Percentiles rank a stretch among this genome's conserved stretches.
These are phyloP conservation scores for Colletotrichum lindemuthianum DNA, from an alignment of 2,329 filamentous ascomycete genomes.

Conservation along the genomic window DNA sequence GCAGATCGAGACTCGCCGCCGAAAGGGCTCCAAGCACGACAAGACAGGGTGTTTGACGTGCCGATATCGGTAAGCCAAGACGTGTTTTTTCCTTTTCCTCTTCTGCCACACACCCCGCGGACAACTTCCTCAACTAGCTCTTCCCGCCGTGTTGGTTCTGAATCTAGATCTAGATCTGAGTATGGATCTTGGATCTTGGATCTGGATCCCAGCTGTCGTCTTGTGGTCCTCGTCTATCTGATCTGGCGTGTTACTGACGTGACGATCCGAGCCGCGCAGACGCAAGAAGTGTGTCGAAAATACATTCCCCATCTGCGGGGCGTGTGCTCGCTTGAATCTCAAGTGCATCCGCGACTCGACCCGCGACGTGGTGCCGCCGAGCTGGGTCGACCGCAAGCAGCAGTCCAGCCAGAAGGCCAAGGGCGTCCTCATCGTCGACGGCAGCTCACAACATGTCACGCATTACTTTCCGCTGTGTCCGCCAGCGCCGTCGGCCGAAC, in stretches of 20 bases:
- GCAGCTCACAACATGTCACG: not conserved
- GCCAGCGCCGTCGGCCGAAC: constrained; percentile 1
- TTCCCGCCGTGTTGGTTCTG: not conserved
- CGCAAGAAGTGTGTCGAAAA: constrained; percentile 37
- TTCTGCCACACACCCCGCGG: not conserved
- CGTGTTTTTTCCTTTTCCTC: not conserved
- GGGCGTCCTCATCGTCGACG: not conserved
- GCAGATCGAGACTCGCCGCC: constrained; percentile 23
- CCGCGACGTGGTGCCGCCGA: constrained; percentile 32
- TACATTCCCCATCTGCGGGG: constrained; percentile 32
- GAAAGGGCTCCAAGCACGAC: constrained; percentile 36
- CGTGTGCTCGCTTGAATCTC: constrained; percentile 34
- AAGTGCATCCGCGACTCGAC: constrained; percentile 30
- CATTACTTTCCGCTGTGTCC: constrained; percentile 4
- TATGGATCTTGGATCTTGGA: too few species aligned
- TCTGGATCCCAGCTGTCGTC: too few species aligned
- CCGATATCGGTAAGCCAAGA: constrained; percentile 33
- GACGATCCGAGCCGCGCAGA: constrained; percentile 2
- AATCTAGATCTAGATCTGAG: too few species aligned
- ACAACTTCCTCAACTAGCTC: not conserved
- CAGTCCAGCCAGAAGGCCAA: not conserved
- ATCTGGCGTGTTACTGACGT: constrained; percentile 9
- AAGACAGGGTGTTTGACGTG: constrained; percentile 36
- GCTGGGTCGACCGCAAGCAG: constrained; percentile 25
- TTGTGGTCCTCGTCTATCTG: too few species aligned